Conservation (phyloP, 1,139 yeast genomes). For the Pichia sp. region DNA sequence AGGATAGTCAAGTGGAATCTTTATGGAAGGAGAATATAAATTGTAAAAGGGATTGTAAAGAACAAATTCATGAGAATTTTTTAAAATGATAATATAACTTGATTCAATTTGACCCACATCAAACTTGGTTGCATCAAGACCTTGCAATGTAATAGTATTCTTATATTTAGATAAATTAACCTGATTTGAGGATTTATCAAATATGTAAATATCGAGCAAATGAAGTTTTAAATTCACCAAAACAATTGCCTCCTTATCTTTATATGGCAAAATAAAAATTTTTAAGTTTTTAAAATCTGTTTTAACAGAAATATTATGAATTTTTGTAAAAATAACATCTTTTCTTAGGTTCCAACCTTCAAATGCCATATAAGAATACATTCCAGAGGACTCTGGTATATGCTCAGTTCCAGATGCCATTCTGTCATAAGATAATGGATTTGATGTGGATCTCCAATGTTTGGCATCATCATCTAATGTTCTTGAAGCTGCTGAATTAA, state of each 20-base stretch:
- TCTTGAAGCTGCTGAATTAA: conserved; percentile 40
- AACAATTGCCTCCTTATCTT: conserved; percentile 56
- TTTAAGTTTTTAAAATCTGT: conserved; percentile 34
- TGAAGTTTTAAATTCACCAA: conserved; percentile 32
- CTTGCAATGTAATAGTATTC: conserved; percentile 33
- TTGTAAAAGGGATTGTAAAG: conserved; percentile 64
- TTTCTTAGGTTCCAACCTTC: conserved; percentile 39
- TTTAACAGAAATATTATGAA: conserved; percentile 39
- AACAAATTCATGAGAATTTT: conserved; percentile 33
- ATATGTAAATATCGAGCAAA: conserved; percentile 46
- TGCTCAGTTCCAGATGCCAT: conserved; percentile 42
- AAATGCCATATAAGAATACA: conserved; percentile 2
- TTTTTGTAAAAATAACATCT: conserved; percentile 61
- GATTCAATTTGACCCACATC: conserved; percentile 32
- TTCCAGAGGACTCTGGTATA: conserved; percentile 18
- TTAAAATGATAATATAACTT: conserved; percentile 33
- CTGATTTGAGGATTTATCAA: conserved; percentile 35
- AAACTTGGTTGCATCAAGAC: conserved; percentile 40
- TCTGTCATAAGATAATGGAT: conserved; percentile 53
- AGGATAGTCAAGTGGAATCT: conserved; percentile 18
- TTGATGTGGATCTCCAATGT: conserved; percentile 51
- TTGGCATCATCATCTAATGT: conserved; percentile 36
- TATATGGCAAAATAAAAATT: conserved; percentile 40
- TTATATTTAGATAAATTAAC: conserved; percentile 33
- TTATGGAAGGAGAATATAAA: conserved; percentile 42